Base-by-base conservation (phyloP, 306 rosid species). In the Rubus idaeus region DNA sequence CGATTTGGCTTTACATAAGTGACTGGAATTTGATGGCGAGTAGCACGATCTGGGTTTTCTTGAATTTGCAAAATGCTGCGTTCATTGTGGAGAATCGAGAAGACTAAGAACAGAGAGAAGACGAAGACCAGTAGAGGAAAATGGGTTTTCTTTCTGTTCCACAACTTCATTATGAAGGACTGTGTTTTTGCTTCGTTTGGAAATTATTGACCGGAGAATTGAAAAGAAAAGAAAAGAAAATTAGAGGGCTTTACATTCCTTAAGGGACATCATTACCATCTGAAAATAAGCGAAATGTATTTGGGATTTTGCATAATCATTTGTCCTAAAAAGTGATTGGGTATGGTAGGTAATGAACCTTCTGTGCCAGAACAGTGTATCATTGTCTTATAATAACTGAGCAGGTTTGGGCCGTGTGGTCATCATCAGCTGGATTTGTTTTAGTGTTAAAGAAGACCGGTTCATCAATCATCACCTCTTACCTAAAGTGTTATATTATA, bases 1-100 rank as follows among this genome's bases (percentile, higher is more conserved):
- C 88, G 77, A 84, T 95, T 95, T 55, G 99, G 96, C 82, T 91
- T 89, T 56, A 95, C 97, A 73, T 63, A 92, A 17, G 69, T 79
- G 74, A 80, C 10, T 45, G 93, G 77, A 79, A 84, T 84, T 69
- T 52, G 97, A 58, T 78, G 91, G 49, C 21, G 83, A 44, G 21
- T 83, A 81, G 53, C 87, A 56, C 65, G 88, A 71, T 84, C 81
- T 81, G 88, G 87, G 80, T 44, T 71, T 71, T 90, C 91, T 45
- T 92, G 96, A 81, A 92, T 84, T 83, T 70, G 83, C 18, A 40
- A 84, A 26, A 96, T 88, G 55, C 79, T 85, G 61, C 71, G 87
- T 51, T 91, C 98, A 75, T 75, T 80, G 83, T 92, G 93, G 30
- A 95, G 89, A 67, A 87, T 87, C n/a, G 90, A 83, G 63, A 92